phyloP scores from a whole-genome alignment of 2,329 filamentous ascomycete species.

The Arthrobotrys conoides region DNA sequence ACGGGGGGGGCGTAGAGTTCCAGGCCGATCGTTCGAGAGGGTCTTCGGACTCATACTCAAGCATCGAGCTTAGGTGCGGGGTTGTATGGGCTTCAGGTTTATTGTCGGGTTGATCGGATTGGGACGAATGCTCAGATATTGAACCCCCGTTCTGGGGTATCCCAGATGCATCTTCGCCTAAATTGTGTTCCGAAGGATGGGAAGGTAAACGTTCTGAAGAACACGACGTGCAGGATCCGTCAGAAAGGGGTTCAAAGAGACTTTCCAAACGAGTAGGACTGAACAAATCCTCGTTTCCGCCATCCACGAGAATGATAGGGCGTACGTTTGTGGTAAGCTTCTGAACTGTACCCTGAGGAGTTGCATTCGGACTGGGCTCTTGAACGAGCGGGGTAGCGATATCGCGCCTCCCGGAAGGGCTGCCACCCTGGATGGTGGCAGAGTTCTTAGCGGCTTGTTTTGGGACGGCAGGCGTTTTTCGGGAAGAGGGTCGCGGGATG shows the following conservation, averaged over 20 bases:
- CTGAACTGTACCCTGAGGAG: constrained; percentile 47
- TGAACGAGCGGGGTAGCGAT: not conserved
- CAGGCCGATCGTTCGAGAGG: constrained; percentile 37
- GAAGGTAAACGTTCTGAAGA: not conserved
- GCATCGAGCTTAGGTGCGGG: constrained; percentile 7
- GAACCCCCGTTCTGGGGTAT: not conserved
- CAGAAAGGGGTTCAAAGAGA: constrained; percentile 43
- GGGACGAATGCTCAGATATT: not conserved
- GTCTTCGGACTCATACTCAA: constrained; percentile 23
- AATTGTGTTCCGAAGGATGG: not conserved
- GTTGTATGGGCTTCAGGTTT: not conserved
- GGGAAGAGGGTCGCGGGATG: constrained; percentile 43
- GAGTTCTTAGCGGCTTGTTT: not conserved
- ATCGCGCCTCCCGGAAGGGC: no score
- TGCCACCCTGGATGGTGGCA: not conserved
- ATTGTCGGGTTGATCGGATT: not conserved
- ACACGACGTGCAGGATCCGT: not conserved
- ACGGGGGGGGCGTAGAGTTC: constrained; percentile 49
- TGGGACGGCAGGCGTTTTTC: constrained; percentile 13
- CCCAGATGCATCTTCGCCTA: not conserved
- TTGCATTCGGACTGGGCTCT: constrained; percentile 7
- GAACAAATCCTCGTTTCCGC: constrained; percentile 48
- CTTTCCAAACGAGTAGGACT: constrained; percentile 47
- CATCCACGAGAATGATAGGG: constrained; percentile 36
- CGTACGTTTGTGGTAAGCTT: constrained; percentile 29